Conservation (phyloP, 2,329 filamentous ascomycete genomes). For the Plenodomus lindquistii region DNA sequence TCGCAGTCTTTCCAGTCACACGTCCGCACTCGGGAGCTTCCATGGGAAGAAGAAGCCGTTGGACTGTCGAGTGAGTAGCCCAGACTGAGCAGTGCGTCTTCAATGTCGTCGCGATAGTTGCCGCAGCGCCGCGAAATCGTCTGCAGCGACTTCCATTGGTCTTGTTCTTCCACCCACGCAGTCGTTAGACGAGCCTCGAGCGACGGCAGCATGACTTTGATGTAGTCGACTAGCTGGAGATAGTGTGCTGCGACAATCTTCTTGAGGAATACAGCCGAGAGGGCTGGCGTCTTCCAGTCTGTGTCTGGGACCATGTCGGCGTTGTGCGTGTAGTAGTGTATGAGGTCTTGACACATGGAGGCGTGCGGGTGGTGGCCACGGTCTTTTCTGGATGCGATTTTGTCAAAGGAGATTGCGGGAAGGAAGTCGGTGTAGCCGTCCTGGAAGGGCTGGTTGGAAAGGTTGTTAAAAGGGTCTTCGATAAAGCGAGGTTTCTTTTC, state of each 20-base stretch:
- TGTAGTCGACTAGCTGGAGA: constrained; percentile 40
- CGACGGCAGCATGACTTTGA: constrained; percentile 40
- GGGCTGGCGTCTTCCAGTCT: constrained; percentile 25
- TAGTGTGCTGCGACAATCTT: constrained; percentile 42
- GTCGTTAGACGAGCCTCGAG: constrained; percentile 38
- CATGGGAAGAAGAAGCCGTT: background rate
- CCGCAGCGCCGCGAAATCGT: constrained; percentile 41
- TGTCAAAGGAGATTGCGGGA: constrained; percentile 10
- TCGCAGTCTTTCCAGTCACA: constrained; percentile 31
- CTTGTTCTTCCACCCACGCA: constrained; percentile 39
- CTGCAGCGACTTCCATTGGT: constrained; percentile 39
- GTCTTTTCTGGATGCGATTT: constrained; percentile 1
- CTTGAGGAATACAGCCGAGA: constrained; percentile 35
- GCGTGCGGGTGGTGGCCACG: constrained; percentile 23
- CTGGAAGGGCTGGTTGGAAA: constrained; percentile 32
- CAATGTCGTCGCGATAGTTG: constrained; percentile 42
- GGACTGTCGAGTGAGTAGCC: constrained; percentile 25
- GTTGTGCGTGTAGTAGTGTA: constrained; percentile 32
- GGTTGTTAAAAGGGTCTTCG: background rate
- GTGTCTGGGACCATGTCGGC: constrained; percentile 16
- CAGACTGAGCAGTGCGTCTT: constrained; percentile 36
- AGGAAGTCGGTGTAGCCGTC: constrained; percentile 38
- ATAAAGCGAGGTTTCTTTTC: constrained; percentile 4
- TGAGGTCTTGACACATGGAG: constrained; percentile 34
- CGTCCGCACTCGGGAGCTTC: background rate